Evolutionary conservation across 2,329 filamentous ascomycete species (phyloP), one percentile per base, ranked within the genome.

Genomic region (Pseudogymnoascus sp.): DNA sequence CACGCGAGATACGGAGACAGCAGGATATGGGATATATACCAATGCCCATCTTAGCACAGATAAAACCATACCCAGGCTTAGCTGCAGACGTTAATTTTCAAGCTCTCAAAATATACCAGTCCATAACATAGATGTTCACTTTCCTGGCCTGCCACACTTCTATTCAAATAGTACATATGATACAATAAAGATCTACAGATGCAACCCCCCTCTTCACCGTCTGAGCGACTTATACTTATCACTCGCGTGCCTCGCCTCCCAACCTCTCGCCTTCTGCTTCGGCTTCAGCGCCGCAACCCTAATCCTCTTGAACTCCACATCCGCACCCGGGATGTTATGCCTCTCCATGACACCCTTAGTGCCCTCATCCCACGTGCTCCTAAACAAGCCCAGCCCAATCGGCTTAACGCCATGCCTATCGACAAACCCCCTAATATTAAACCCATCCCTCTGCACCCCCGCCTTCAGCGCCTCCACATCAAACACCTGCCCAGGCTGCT

Each of bases 271-370:
- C 78, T 83, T 85, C 77, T 82, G 80, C 50, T 83, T 82, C 46
- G 78, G 78, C 79, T 88, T 87, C 70, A 87, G 77, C 69, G 83
- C 84, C 78, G 89, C 84, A 65, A 93, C 83, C 72, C 86, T 90
- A 78, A 89, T 89, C 72, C 86, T 85, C 79, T 90, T 90, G 76
- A 96, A 90, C 78, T 97, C 91, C 67, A 97, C 75, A 71, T 96
- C 88, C 64, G 87, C 86, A 59, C 91, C 91, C 28, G 85, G 82
- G 66, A 96, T 81, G 65, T 84, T 86, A 69, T 89, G 84, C 70
- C 90, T 84, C 72, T 86, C 81, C 93, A 99, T 97, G 66, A 99
- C 91, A 60, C 80, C 86, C n/a, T 85, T 86, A 61, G 90, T 99
- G 70, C 84, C 85, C 65, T 95, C 90, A 75, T 99, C 95, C 91